These are phyloP conservation scores for Polychaeton citri DNA, from an alignment of 2,329 filamentous ascomycete genomes.

Conservation along the genomic window DNA sequence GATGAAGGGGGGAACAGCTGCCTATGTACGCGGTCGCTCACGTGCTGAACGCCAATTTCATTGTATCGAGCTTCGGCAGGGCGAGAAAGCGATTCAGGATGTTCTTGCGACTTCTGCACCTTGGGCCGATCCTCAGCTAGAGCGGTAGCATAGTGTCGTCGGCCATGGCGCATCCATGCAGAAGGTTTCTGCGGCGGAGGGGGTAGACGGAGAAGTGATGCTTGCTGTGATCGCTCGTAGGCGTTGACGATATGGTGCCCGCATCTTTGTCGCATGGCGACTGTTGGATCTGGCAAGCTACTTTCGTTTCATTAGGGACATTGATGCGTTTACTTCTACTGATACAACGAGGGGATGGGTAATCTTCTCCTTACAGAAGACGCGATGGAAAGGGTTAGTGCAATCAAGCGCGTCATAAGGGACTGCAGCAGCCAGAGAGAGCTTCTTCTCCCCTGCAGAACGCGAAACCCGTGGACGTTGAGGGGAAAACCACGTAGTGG, in stretches of 20 bases:
- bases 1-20: constrained; percentile 58
- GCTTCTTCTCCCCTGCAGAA: too few species aligned
- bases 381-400: not conserved
- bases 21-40: constrained; percentile 68
- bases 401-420: too few species aligned
- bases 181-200: constrained; percentile 15
- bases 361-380: too few species aligned
- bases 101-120: constrained; percentile 3
- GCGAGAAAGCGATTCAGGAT: constrained; percentile 19
- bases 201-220: constrained; percentile 20
- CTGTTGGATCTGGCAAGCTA: not conserved
- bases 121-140: constrained; percentile 3
- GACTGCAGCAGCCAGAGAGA: constrained; percentile 40
- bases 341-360: too few species aligned
- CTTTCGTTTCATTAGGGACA: too few species aligned
- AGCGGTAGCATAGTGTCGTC: constrained; percentile 12
- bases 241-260: constrained; percentile 15
- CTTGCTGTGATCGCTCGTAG: constrained; percentile 22
- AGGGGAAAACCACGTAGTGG: too few species aligned
- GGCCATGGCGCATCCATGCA: constrained; percentile 6
- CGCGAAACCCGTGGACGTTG: too few species aligned
- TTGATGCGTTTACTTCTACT: too few species aligned
- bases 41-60: constrained; percentile 86
- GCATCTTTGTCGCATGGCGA: constrained; percentile 20
- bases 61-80: constrained; percentile 60